phyloP scores from a whole-genome alignment of 768 basidiomycete species.

The Hemileccinum rubropunctum region DNA sequence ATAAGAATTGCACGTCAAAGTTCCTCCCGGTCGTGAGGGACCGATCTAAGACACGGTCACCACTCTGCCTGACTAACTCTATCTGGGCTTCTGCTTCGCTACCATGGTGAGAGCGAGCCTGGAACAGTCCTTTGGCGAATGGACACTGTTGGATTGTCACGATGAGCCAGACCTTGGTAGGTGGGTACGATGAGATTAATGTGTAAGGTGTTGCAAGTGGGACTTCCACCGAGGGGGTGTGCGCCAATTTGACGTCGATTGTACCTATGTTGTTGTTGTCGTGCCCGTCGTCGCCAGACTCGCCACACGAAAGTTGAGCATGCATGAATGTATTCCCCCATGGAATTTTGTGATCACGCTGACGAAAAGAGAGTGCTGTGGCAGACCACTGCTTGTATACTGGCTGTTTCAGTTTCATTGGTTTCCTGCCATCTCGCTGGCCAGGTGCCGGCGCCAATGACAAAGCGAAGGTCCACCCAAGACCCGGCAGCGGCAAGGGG shows the following conservation, averaged over 20 bases:
- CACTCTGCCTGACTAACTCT: slow-evolving; percentile 3
- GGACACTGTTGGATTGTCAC: slow-evolving; percentile 15
- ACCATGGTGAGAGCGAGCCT: not conserved
- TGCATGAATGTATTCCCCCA: slow-evolving; percentile 15
- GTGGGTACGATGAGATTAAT: not conserved
- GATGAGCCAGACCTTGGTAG: slow-evolving; percentile 6
- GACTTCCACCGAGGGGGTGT: not conserved
- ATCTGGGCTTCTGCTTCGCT: slow-evolving; percentile 1
- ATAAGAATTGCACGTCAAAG: slow-evolving; percentile 19
- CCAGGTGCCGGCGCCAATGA: slow-evolving; percentile 13
- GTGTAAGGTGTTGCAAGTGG: not conserved
- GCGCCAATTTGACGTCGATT: slow-evolving; percentile 2
- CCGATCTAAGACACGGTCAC: slow-evolving; percentile 4
- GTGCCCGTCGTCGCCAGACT: no score
- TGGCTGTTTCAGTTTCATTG: not conserved
- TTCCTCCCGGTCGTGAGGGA: slow-evolving; percentile 17
- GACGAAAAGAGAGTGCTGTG: slow-evolving; percentile 8
- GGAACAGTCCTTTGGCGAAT: slow-evolving; percentile 15
- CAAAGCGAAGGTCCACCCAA: slow-evolving; percentile 18
- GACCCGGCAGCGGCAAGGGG: slow-evolving; percentile 7
- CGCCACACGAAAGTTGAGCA: slow-evolving; percentile 6
- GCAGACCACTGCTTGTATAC: slow-evolving; percentile 12
- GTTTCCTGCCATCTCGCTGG: not conserved
- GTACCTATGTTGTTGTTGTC: no score
- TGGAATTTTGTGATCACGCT: not conserved